Evolutionary conservation across 805 yeast species (phyloP), one percentile per base, ranked within the genome.

Genomic region (Cyberlindnera misumaiensis): DNA sequence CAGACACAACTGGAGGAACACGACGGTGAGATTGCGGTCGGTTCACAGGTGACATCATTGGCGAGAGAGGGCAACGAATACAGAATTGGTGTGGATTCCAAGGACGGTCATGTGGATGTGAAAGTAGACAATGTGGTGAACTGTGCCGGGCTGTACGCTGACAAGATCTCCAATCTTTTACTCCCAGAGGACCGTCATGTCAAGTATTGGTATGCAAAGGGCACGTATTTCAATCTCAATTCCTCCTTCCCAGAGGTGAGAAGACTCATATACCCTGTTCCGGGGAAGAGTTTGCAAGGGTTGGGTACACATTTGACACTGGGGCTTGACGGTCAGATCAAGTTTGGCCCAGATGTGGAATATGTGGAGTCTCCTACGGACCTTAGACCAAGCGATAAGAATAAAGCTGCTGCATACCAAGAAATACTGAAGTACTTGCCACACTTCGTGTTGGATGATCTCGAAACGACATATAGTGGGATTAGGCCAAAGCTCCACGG

Each of bases 321-420:
- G 24, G 94, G 85, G 51, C 60, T 88, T 39, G 88, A 83, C 3
- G 93, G 94, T 0, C 80, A 79, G 47, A 61, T 88, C 20, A 72
- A 75, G 46, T 88, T 88, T 56, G 97, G 97, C 0, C 96, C 96
- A 0, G 96, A 89, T 55, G 59, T 86, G 30, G 93, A 87, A 57
- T 87, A 94, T 85, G 75, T 83, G 2, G 72, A 70, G 5, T 34
- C 62, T 47, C 64, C 67, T 11, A 44, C 45, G 5, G 76, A 77
- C 51, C 73, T 75, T 43, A 52, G 62, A 5, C 81, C 79, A 6
- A 69, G 65, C 45, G 58, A 56, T 2, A 38, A 51, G 1, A 81
- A 81, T 42, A 53, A 81, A 8, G 64, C 65, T 10, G 63, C 62
- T 0, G 93, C 93, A 0, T 68, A 60, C 41, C 58, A 65, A 25